A percentile compares a stretch with the other conserved stretches of the same genome.
These are phyloP conservation scores for Cladosporium austrohemisphaericum DNA, from an alignment of 2,329 filamentous ascomycete genomes.

Conservation along the genomic window DNA sequence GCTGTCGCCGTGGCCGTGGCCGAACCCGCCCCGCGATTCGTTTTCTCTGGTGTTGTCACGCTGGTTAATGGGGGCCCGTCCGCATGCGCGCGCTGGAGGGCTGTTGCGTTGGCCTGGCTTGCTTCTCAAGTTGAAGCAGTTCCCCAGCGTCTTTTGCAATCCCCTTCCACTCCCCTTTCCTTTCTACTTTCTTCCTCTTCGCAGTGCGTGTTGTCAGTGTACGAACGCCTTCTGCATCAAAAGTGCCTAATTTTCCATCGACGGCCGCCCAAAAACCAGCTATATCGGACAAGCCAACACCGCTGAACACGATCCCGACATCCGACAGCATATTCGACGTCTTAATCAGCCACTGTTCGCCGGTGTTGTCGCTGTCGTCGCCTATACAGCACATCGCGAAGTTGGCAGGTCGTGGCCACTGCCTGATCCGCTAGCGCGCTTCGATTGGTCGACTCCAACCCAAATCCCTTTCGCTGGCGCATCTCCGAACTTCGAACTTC, in stretches of 20 bases:
- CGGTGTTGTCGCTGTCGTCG: slow-evolving; percentile 7
- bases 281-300: background rate
- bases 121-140: background rate
- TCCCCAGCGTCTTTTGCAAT: slow-evolving; percentile 8
- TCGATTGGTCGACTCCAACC: slow-evolving; percentile 16
- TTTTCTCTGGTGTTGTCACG: slow-evolving; percentile 3
- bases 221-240: background rate
- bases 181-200: slow-evolving; percentile 16
- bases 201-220: background rate
- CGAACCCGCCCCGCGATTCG: slow-evolving; percentile 1
- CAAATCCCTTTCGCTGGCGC: background rate
- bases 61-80: slow-evolving; percentile 14
- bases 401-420: background rate
- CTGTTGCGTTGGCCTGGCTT: slow-evolving; percentile 13
- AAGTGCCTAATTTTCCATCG: slow-evolving; percentile 1
- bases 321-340: background rate
- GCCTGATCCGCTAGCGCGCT: background rate
- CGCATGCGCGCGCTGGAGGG: slow-evolving; percentile 8
- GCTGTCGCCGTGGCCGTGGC: background rate
- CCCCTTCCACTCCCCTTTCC: slow-evolving; percentile 14
- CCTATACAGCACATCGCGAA: slow-evolving; percentile 8
- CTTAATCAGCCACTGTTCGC: background rate
- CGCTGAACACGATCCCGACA: background rate
- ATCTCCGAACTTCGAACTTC: too few species aligned
- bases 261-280: background rate